phyloP scores from a whole-genome alignment of 164 flowering plant genomes.

The Vitis cinerea region DNA sequence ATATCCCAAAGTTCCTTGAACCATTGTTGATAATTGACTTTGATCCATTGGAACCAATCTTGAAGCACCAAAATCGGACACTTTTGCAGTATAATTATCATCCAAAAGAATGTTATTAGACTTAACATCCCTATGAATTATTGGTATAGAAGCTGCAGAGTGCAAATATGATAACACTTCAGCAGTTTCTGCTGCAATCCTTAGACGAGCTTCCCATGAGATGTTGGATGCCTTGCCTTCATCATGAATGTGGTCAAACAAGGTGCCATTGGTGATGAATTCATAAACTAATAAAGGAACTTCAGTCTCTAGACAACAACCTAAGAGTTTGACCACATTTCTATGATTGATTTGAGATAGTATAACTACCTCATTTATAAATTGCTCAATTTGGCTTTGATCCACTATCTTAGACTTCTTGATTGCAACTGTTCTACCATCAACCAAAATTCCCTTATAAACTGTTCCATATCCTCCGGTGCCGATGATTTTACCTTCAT shows the following conservation, averaged over 20 bases:
- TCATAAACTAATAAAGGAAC: slow-evolving; percentile 26
- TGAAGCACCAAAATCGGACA: slow-evolving; percentile 21
- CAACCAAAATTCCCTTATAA: slow-evolving; percentile 11
- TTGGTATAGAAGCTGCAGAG: slow-evolving; percentile 4
- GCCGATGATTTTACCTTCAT: not conserved
- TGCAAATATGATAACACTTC: slow-evolving; percentile 16
- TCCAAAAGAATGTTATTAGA: slow-evolving; percentile 17
- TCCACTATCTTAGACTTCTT: no score
- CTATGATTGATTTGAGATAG: slow-evolving; percentile 22
- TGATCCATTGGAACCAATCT: slow-evolving; percentile 14
- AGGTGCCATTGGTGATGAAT: slow-evolving; percentile 16
- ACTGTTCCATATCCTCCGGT: slow-evolving; percentile 9
- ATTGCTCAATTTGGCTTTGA: no score
- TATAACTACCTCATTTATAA: slow-evolving; percentile 17
- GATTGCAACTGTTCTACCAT: no score
- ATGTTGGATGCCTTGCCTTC: not conserved
- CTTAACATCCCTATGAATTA: slow-evolving; percentile 20
- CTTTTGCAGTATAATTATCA: slow-evolving; percentile 13
- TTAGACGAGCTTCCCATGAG: slow-evolving; percentile 11
- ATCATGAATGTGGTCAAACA: slow-evolving; percentile 11
- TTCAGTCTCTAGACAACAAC: slow-evolving; percentile 26
- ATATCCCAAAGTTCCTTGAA: slow-evolving; percentile 20
- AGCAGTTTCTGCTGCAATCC: slow-evolving; percentile 19
- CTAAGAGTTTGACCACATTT: slow-evolving; percentile 22
- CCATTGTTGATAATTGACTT: slow-evolving; percentile 10